A percentile compares a stretch with the other conserved stretches of the same genome.
Evolutionary conservation across 129 eudicot species (phyloP).

Genomic region (Flaveria sonorensis): DNA sequence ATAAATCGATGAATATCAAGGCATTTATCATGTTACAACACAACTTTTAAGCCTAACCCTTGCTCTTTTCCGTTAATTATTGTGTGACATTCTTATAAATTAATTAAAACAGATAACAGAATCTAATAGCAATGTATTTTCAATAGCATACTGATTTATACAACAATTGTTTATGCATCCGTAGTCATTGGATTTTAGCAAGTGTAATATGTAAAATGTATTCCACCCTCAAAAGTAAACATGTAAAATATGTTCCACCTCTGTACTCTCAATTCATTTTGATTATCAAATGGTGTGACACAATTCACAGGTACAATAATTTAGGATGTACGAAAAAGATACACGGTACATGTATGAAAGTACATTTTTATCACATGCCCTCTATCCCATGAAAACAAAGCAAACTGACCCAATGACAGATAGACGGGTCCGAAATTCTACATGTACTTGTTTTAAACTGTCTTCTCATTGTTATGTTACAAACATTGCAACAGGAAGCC

Average conservation of each 20-base stretch:
- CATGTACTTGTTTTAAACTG: background rate
- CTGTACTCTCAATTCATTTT: background rate
- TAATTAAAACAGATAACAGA: background rate
- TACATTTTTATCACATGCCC: background rate
- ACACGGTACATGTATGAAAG: background rate
- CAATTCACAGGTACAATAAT: background rate
- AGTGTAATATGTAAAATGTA: background rate
- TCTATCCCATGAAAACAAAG: background rate
- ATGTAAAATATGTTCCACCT: background rate
- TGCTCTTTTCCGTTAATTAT: background rate
- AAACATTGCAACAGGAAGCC: constrained; percentile 63
- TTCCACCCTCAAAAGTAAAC: background rate
- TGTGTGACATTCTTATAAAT: background rate
- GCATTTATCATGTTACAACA: background rate
- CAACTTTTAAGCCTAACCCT: background rate
- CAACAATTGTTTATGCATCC: too few relatives aligned
- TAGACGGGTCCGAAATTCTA: background rate
- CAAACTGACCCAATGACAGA: background rate
- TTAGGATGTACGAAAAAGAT: background rate
- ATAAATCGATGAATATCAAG: background rate
- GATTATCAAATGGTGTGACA: background rate
- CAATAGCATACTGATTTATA: too few relatives aligned
- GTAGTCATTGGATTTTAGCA: too few relatives aligned
- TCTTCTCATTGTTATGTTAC: background rate
- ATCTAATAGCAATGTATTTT: background rate